A percentile compares a stretch with the other conserved stretches of the same genome.
phyloP scores from a whole-genome alignment of 495 filamentous ascomycete species.

The Aspergillus kassunensis region DNA sequence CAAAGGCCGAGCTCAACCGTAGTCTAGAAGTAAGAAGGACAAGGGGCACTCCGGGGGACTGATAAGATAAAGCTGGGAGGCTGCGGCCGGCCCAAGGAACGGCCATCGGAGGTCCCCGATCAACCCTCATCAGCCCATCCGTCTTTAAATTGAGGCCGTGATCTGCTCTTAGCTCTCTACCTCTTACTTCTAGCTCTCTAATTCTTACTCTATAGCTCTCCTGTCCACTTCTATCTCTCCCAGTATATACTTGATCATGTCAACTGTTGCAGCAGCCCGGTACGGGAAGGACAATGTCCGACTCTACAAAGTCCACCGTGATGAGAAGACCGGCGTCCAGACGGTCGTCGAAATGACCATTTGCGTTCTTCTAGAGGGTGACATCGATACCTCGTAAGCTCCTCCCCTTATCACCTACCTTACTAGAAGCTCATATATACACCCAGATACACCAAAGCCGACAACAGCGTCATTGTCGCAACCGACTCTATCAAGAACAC shows the following conservation, averaged over 20 bases:
- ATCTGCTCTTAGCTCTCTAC: background rate
- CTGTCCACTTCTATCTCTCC: background rate
- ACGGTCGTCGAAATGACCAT: constrained; percentile 94
- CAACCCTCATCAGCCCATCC: constrained; percentile 21
- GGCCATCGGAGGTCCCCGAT: constrained; percentile 47
- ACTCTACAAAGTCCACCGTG: constrained; percentile 85
- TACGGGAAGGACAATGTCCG: constrained; percentile 99
- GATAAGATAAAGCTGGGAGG: constrained; percentile 34
- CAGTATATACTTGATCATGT: constrained; percentile 3
- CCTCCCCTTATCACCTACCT: constrained; percentile 5
- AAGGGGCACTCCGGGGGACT: background rate
- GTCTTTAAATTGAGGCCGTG: background rate
- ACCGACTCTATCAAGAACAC: constrained; percentile 99
- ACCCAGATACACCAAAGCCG: constrained; percentile 84
- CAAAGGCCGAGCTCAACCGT: too few species aligned
- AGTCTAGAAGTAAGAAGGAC: too few species aligned
- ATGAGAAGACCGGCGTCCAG: constrained; percentile 71
- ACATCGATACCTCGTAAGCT: constrained; percentile 80
- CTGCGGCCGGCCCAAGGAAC: constrained; percentile 30
- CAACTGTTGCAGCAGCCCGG: constrained; percentile 63
- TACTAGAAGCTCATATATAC: constrained; percentile 8
- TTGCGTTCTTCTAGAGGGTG: constrained; percentile 81
- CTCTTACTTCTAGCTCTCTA: background rate
- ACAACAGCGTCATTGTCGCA: constrained; percentile 93
- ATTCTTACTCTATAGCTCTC: background rate